phyloP scores from a whole-genome alignment of 2,329 filamentous ascomycete genomes.

The Pseudovirgaria hyperparasitica region DNA sequence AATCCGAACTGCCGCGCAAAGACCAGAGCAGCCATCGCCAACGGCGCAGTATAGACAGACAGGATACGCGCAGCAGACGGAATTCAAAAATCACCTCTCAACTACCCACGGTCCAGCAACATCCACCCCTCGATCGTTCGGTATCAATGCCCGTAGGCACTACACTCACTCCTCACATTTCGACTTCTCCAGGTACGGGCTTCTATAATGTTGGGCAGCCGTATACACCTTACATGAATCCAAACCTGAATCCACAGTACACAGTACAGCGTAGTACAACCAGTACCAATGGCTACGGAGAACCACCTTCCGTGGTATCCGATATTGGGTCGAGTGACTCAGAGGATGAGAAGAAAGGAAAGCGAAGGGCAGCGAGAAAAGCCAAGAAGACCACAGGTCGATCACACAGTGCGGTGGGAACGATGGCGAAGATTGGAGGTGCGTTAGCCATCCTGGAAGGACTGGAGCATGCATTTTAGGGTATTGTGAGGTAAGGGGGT shows the following conservation, averaged over 20 bases:
- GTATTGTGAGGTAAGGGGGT: constrained; percentile 8
- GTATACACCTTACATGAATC: constrained; percentile 10
- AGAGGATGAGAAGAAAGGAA: constrained; percentile 10
- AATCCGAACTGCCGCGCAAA: constrained; percentile 9
- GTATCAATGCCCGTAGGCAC: constrained; percentile 12
- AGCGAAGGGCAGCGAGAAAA: constrained; percentile 6
- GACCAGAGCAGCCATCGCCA: constrained; percentile 4
- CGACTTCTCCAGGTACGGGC: constrained; percentile 9
- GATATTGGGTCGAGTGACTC: constrained; percentile 2
- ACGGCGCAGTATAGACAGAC: constrained; percentile 11
- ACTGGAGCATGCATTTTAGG: constrained; percentile 9
- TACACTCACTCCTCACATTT: constrained; percentile 6
- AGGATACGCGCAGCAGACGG: constrained; percentile 12
- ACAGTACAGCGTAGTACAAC: constrained; percentile 1
- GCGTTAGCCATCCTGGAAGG: constrained; percentile 24
- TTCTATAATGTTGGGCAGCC: constrained; percentile 14
- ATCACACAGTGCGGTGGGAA: constrained; percentile 12
- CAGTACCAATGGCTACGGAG: constrained; percentile 8
- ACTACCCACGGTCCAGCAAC: constrained; percentile 8
- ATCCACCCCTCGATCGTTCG: constrained; percentile 15
- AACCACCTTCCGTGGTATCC: no score
- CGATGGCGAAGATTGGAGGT: constrained; percentile 23
- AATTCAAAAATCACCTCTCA: constrained; percentile 11
- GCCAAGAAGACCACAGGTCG: constrained; percentile 1
- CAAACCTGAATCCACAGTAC: constrained; percentile 8